Base-by-base conservation (phyloP, 2,329 filamentous ascomycete species). In the Teratosphaeria zuluensis region DNA sequence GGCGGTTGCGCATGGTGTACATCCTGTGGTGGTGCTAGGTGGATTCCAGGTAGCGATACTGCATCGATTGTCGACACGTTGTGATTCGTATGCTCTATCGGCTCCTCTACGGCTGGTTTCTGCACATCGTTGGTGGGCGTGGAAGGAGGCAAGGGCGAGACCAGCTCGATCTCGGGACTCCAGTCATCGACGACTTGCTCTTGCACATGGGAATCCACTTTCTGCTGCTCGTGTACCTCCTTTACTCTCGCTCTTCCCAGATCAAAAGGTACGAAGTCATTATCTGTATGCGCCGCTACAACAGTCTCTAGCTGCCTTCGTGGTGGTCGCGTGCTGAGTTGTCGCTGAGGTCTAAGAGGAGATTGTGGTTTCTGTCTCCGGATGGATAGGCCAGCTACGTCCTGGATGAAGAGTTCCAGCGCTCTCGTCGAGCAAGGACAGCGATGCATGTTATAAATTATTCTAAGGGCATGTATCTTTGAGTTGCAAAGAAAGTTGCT, bases 161-260 rank as follows among this genome's bases (percentile, higher is more conserved):
- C 19, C n/a, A 63, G 38, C 53, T 63, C 56, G n/a, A 63, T 53
- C 42, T 59, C 61, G 1, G 61, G 57, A 42, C 54, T 31, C 61
- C 61, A 63, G 8, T 58, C 59, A 14, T 59, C 57, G 21, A 54
- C 55, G 31, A 54, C 54, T 30, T 48, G 54, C 54, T 56, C 56
- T 51, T 60, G 12, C 16, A 60, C 58, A 14, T 58, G 32, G 7
- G 38, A 46, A n/a, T n/a, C n/a, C n/a, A n/a, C 24, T 28, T n/a
- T 46, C 12, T 7, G 42, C 42, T 46, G 14, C 14, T 11, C 35
- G 35, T 14, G 11, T 11, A 16, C 35, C 35, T 16, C 11, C 58
- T 38, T 16, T 31, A n/a, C 16, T 12, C 31, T n/a, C 55, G 38
- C 16, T 24, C 19, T 3, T 19, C 53, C 21, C 21, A 24, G 14